These are phyloP conservation scores for Saturnispora gosingensis DNA, from an alignment of 805 yeast species.

Conservation along the genomic window DNA sequence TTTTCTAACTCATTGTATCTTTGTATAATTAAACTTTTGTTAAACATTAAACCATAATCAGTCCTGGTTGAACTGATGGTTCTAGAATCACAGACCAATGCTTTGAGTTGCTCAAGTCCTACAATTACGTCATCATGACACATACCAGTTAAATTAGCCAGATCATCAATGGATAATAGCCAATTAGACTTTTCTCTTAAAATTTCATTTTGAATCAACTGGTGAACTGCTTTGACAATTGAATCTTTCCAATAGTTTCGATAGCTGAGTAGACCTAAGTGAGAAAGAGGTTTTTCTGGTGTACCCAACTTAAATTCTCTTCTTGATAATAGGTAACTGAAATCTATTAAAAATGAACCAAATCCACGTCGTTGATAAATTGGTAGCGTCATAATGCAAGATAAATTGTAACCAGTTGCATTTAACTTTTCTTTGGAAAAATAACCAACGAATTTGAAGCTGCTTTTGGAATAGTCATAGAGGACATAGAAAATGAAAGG, in stretches of 20 bases:
- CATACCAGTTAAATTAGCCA: constrained; percentile 76
- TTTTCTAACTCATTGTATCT: constrained; percentile 42
- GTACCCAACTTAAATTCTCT: constrained; percentile 77
- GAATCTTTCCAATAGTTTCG: constrained; percentile 77
- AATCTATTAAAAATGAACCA: constrained; percentile 81
- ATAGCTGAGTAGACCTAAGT: constrained; percentile 77
- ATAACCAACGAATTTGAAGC: constrained; percentile 83
- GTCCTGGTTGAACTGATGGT: constrained; percentile 33
- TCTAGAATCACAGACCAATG: constrained; percentile 31
- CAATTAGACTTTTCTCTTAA: not conserved
- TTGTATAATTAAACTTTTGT: constrained; percentile 34
- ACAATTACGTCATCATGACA: constrained; percentile 76
- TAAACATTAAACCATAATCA: constrained; percentile 45
- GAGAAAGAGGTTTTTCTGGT: constrained; percentile 91
- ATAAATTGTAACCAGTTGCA: constrained; percentile 69
- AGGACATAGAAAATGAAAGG: constrained; percentile 86
- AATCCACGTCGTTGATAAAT: constrained; percentile 80
- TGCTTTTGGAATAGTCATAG: constrained; percentile 49
- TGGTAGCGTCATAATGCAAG: constrained; percentile 87
- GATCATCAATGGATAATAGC: constrained; percentile 43
- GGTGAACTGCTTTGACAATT: constrained; percentile 41
- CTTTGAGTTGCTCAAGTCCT: constrained; percentile 70
- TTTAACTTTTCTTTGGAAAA: constrained; percentile 82
- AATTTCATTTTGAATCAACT: constrained; percentile 2
- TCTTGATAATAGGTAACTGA: constrained; percentile 71